phyloP scores from a whole-genome alignment of 108 stramenopile genomes.

The Skeletonema potamos region DNA sequence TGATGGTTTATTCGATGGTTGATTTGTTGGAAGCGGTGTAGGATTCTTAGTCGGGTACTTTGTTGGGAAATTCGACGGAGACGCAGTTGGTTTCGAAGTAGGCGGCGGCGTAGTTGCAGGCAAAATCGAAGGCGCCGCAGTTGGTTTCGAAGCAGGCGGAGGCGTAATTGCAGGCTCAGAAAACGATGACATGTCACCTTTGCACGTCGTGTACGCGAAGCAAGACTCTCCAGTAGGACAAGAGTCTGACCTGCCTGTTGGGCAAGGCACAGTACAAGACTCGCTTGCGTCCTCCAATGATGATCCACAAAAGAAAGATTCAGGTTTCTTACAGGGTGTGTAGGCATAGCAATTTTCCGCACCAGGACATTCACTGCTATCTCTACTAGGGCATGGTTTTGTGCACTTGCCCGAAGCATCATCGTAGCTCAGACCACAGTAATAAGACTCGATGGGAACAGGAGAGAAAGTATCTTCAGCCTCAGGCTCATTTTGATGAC shows the following conservation, averaged over 20 bases:
- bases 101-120: too few relatives aligned
- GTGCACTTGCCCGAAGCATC: slow-evolving; percentile 37
- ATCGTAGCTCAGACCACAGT: slow-evolving; percentile 37
- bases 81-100: slow-evolving; percentile 20
- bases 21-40: background rate
- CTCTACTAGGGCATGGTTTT: slow-evolving; percentile 29
- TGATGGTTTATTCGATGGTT: background rate
- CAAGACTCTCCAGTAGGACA: slow-evolving; percentile 75
- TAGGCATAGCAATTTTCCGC: slow-evolving; percentile 34
- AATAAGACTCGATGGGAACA: slow-evolving; percentile 39
- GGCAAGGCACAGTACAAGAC: slow-evolving; percentile 71
- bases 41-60: background rate
- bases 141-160: background rate
- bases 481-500: slow-evolving; percentile 12
- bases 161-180: background rate
- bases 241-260: slow-evolving; percentile 52
- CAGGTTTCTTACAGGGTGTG: slow-evolving; percentile 45
- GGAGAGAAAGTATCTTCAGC: background rate
- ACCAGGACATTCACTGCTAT: slow-evolving; percentile 35
- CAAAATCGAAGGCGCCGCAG: background rate
- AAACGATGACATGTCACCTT: slow-evolving; percentile 14
- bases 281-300: slow-evolving; percentile 73
- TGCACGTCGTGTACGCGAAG: slow-evolving; percentile 79
- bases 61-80: background rate
- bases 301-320: slow-evolving; percentile 71